These are phyloP conservation scores for Nicotiana attenuata DNA, from an alignment of 257 asterid genomes.

Conservation along the genomic window DNA sequence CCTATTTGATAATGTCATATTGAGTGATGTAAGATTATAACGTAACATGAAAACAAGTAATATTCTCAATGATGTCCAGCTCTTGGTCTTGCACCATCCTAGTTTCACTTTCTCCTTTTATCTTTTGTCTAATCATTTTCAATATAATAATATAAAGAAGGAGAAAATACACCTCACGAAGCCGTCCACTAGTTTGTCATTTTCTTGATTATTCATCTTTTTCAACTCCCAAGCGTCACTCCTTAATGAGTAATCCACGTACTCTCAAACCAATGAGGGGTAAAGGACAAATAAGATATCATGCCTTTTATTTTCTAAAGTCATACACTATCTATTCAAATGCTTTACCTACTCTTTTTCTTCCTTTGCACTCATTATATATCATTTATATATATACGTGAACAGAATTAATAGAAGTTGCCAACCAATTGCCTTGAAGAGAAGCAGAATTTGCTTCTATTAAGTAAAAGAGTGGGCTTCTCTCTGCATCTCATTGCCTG, in stretches of 20 bases:
- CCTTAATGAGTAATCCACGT: background rate
- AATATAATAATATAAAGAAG: background rate
- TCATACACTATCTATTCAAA: background rate
- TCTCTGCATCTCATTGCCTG: background rate
- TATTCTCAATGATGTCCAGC: background rate
- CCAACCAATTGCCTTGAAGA: background rate
- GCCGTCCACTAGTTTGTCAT: background rate
- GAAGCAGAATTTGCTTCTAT: background rate
- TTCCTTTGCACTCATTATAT: background rate
- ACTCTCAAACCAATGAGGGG: background rate
- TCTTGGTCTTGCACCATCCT: background rate
- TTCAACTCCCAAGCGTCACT: background rate
- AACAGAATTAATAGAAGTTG: background rate
- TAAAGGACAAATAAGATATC: background rate
- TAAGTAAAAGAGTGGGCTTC: background rate
- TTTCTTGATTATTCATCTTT: background rate
- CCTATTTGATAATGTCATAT: background rate
- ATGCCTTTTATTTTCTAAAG: background rate
- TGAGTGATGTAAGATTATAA: background rate
- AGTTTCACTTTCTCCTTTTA: background rate
- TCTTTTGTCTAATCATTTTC: background rate
- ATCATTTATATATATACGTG: background rate
- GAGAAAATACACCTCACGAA: background rate
- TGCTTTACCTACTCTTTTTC: background rate
- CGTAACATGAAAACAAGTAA: background rate